phyloP scores from a whole-genome alignment of 2,329 filamentous ascomycete species.

The Pseudocercospora cruenta region DNA sequence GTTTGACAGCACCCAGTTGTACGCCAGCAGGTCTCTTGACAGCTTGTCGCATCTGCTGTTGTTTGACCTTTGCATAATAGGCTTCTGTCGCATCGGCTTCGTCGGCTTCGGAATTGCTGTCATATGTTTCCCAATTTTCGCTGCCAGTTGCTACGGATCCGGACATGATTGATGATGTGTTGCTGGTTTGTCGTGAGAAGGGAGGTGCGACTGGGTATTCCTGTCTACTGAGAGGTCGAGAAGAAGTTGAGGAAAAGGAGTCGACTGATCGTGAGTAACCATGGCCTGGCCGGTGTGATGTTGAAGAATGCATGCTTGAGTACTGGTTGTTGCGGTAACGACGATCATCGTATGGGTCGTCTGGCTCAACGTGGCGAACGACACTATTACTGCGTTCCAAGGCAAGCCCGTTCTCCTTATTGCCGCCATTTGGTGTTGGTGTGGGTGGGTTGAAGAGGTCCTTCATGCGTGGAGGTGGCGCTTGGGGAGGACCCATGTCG shows the following conservation, averaged over 20 bases:
- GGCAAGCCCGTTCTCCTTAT: constrained; percentile 43
- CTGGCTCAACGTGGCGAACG: constrained; percentile 66
- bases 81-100: constrained; percentile 71
- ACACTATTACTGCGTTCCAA: constrained; percentile 60
- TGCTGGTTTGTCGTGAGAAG: constrained; percentile 38
- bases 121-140: constrained; percentile 98
- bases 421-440: constrained; percentile 46
- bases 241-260: constrained; percentile 33
- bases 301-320: constrained; percentile 27
- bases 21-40: constrained; percentile 22
- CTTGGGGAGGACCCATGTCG: constrained; percentile 53
- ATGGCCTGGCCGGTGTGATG: constrained; percentile 15
- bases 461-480: constrained; percentile 90
- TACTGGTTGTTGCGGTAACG: constrained; percentile 30
- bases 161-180: constrained; percentile 41
- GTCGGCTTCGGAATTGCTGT: constrained; percentile 58
- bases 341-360: constrained; percentile 81
- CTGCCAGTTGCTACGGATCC: constrained; percentile 58
- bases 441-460: constrained; percentile 67
- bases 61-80: constrained; percentile 75
- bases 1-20: constrained; percentile 30
- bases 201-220: constrained; percentile 37
- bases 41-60: constrained; percentile 59
- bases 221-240: constrained; percentile 34
- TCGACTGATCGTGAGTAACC: constrained; percentile 22